These are phyloP conservation scores for Cladophialophora immunda DNA, from an alignment of 2,329 filamentous ascomycete species.

Conservation along the genomic window DNA sequence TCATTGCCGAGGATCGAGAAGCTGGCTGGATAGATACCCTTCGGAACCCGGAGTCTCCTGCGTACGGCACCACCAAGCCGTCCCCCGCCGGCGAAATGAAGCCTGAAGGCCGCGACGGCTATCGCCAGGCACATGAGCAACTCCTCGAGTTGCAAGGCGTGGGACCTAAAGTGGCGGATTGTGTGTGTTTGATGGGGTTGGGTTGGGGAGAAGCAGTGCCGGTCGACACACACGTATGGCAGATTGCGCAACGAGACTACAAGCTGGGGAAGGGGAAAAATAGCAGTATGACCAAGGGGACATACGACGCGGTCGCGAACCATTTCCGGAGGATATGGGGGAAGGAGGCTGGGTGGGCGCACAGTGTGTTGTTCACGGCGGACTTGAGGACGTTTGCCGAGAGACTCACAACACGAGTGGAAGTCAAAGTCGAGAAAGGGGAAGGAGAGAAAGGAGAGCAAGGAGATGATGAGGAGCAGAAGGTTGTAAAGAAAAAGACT, in stretches of 20 bases:
- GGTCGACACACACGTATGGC: constrained; percentile 98
- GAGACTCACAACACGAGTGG: constrained; percentile 55
- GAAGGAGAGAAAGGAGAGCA: constrained; percentile 45
- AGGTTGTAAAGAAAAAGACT: constrained; percentile 24
- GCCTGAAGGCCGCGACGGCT: constrained; percentile 68
- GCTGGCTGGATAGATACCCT: constrained; percentile 78
- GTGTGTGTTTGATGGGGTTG: constrained; percentile 93
- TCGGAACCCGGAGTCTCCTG: constrained; percentile 77
- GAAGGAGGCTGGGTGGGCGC: constrained; percentile 93
- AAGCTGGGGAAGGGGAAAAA: constrained; percentile 84
- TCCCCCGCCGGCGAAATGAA: constrained; percentile 58
- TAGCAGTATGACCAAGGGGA: constrained; percentile 85
- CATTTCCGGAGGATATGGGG: constrained; percentile 93
- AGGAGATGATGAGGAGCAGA: constrained; percentile 39
- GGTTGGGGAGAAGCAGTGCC: constrained; percentile 96
- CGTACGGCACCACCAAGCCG: constrained; percentile 59
- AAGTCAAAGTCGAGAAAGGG: constrained; percentile 47
- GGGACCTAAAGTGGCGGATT: constrained; percentile 96
- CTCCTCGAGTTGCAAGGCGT: constrained; percentile 84
- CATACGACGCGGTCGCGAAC: constrained; percentile 89
- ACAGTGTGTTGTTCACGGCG: constrained; percentile 94
- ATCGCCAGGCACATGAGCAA: constrained; percentile 80
- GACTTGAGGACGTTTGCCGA: constrained; percentile 87
- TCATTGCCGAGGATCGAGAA: constrained; percentile 73
- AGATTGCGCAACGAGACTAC: constrained; percentile 96